Percentiles rank a stretch among this genome's conserved stretches.
phyloP scores from a whole-genome alignment of 176 grass and related monocot species.

The Elaeis guineensis region DNA sequence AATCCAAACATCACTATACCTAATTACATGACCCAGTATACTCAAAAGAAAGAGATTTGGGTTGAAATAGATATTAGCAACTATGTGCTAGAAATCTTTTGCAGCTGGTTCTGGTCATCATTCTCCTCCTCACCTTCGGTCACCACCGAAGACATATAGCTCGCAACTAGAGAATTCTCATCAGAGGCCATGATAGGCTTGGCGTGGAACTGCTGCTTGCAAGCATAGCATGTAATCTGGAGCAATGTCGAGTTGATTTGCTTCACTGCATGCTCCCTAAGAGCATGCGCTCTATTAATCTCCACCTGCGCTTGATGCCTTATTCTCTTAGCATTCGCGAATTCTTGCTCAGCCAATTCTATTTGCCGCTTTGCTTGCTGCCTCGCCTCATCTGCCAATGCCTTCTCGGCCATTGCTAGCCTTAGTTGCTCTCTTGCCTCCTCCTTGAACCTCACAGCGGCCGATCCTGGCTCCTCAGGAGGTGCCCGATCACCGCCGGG shows the following conservation, averaged over 20 bases:
- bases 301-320: constrained; percentile 11
- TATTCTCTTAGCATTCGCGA: constrained; percentile 12
- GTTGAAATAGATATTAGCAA: too few species aligned
- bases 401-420: constrained; percentile 2
- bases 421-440: constrained; percentile 7
- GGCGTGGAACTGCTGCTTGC: constrained; percentile 6
- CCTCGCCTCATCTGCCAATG: constrained; percentile 6
- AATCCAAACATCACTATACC: neutral
- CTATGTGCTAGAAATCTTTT: neutral
- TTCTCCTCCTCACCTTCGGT: constrained; percentile 15
- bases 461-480: neutral
- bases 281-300: constrained; percentile 5
- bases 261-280: constrained; percentile 10
- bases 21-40: constrained; percentile 1
- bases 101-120: neutral
- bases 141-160: constrained; percentile 26
- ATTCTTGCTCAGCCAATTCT: constrained; percentile 12
- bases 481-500: neutral
- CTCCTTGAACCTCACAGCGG: neutral
- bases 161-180: constrained; percentile 10
- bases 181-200: neutral
- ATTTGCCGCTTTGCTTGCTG: constrained; percentile 8
- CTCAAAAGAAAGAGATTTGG: neutral
- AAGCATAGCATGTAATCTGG: constrained; percentile 12
- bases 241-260: constrained; percentile 7